A percentile compares a stretch with the other conserved stretches of the same genome.
phyloP scores from a whole-genome alignment of 2,329 filamentous ascomycete species.

The Karstenula rhodostoma region DNA sequence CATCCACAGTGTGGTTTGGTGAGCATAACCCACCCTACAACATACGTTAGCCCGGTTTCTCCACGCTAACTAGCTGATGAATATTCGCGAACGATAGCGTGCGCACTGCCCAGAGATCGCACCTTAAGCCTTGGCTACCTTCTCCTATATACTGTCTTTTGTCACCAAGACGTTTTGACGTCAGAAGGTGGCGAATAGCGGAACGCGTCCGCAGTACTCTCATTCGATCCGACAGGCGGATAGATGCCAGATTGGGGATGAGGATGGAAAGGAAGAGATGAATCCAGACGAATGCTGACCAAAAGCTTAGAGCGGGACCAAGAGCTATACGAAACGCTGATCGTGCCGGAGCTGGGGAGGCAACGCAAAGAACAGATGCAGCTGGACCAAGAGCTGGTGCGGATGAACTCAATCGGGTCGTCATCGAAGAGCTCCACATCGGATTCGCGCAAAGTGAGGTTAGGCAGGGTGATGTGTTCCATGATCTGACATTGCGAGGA shows the following conservation, averaged over 20 bases:
- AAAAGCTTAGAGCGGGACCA: constrained; percentile 64
- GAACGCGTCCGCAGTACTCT: not conserved
- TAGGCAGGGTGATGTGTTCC: constrained; percentile 94
- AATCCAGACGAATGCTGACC: constrained; percentile 52
- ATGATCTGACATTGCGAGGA: constrained; percentile 71
- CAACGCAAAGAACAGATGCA: constrained; percentile 50
- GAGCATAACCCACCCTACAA: not conserved
- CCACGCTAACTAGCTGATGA: too few relatives aligned
- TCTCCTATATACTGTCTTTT: not conserved
- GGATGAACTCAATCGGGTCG: constrained; percentile 98
- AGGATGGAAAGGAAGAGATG: not conserved
- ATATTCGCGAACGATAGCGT: not conserved
- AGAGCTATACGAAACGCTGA: constrained; percentile 58
- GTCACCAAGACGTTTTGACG: not conserved
- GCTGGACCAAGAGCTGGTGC: constrained; percentile 59
- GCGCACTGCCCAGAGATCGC: not conserved
- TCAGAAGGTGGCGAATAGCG: not conserved
- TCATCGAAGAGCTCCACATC: constrained; percentile 97
- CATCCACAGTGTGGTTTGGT: not conserved
- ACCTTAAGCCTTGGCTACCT: not conserved
- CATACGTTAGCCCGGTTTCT: not conserved
- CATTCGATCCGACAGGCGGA: constrained; percentile 10
- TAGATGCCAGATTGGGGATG: not conserved
- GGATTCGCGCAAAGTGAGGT: constrained; percentile 88
- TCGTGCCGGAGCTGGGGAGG: constrained; percentile 52